phyloP scores from a whole-genome alignment of 1,139 yeast genomes.

The Blastobotrys apis region DNA sequence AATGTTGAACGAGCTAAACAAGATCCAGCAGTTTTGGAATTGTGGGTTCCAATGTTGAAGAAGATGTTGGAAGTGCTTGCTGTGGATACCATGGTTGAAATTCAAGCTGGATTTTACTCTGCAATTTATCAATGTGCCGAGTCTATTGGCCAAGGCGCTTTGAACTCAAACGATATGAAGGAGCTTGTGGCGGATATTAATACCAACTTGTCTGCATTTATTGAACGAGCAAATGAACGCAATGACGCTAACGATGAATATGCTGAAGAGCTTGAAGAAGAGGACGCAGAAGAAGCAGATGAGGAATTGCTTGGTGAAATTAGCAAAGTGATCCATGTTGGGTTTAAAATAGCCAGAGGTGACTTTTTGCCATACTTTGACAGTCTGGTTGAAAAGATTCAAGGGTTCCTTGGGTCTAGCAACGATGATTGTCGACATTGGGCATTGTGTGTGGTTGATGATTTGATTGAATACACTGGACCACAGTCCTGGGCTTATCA shows the following conservation, averaged over 20 bases:
- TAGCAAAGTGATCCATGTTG: conserved; percentile 67
- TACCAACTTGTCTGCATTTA: conserved; percentile 61
- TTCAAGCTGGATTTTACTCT: conserved; percentile 71
- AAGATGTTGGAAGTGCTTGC: conserved; percentile 66
- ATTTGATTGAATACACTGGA: conserved; percentile 75
- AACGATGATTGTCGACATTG: conserved; percentile 67
- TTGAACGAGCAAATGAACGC: conserved; percentile 67
- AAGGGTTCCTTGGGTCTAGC: conserved; percentile 47
- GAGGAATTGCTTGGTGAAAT: conserved; percentile 86
- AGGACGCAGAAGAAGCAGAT: conserved; percentile 83
- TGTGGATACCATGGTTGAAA: conserved; percentile 80
- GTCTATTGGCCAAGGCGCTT: conserved; percentile 55
- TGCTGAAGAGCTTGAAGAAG: conserved; percentile 62
- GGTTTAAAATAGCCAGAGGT: conserved; percentile 60
- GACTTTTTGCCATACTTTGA: conserved; percentile 66
- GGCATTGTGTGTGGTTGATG: conserved; percentile 78
- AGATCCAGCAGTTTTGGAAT: conserved; percentile 46
- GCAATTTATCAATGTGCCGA: conserved; percentile 66
- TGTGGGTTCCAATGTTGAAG: conserved; percentile 71
- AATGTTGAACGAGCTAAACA: conserved; percentile 44
- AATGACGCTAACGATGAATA: conserved; percentile 64
- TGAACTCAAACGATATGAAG: conserved; percentile 55
- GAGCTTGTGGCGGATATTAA: conserved; percentile 58
- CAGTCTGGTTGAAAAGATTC: conserved; percentile 33
- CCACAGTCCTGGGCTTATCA: conserved; percentile 59